Base-by-base conservation (phyloP, 805 yeast species). In the Schizosaccharomyces japonicus region DNA sequence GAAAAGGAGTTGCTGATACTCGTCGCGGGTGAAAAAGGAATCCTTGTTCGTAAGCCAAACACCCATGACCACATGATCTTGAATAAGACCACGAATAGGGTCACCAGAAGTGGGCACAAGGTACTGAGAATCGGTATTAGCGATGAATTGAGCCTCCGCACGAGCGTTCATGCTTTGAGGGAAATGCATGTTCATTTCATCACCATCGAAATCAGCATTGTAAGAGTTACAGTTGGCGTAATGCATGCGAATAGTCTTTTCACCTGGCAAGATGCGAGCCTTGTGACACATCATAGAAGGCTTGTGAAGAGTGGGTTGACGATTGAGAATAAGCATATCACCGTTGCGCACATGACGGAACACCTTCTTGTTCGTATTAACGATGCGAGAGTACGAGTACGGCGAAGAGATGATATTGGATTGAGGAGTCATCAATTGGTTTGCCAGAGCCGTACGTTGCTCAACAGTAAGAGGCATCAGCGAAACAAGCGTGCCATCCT, bases 251-350 rank as follows among this genome's bases (percentile, higher is more conserved):
- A 90, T 68, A 3, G 98, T 92, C 69, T 90, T 90, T 61, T 90
- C 98, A 50, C 94, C 94, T 3, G 96, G 98, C 55, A 90, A 69
- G 29, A 90, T 98, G 58, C 95, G 75, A 40, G 90, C 98, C 60
- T 78, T 81, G 65, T 90, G 99, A 55, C 98, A 98, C 99, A 90
- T 90, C 95, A 90, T 90, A 27, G 98, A 92, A 44, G 98, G 98
- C 66, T 90, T 90, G 68, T 90, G 99, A 61, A 90, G 71, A 13
- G 98, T 87, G 45, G 99, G 98, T 68, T 90, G 99, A 69, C 99
- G 85, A 67, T 90, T 90, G 96, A 92, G 90, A 36, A 92, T 63
- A 46, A 92, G 96, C 51, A 90, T 85, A 64, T 92, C 99, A 53
- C 83, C 78, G 66, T 92, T 87, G 52, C 79, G 78, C 60, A 90